Base-by-base conservation (phyloP, 768 basidiomycete species). In the Chalciporus piperatus region DNA sequence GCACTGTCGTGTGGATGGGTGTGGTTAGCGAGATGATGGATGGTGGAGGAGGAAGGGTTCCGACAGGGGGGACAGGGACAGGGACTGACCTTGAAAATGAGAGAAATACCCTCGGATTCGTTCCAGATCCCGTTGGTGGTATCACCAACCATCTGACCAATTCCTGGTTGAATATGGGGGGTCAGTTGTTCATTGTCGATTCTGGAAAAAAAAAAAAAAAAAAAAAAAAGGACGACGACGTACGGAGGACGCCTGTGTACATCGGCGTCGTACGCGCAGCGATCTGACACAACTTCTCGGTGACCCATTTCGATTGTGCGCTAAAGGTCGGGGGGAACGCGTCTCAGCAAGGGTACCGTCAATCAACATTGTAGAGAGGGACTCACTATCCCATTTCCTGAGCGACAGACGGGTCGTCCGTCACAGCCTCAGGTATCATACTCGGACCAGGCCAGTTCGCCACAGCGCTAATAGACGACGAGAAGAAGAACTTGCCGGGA, bases 61-160 rank as follows among this genome's bases (percentile, higher is more conserved):
- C n/a, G n/a, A n/a, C n/a, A n/a, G 25, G 25, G 6, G 27, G 7
- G 27, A 7, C 2, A 10, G 12, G 30, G 11, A 12, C 1, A 10
- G 13, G 30, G 10, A 56, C 58, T 8, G 47, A 70, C 71, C 60
- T 62, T 68, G 61, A 68, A 42, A 27, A 68, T 51, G 37, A 68
- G 61, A 2, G 64, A 66, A 11, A 66, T 53, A 3, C 56, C 66
- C 68, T 73, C 80, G 1, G 79, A 80, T 54, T 79, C 75, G 62
- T 79, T 81, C 79, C 78, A 80, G 5, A 78, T 72, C 7, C 77
- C 79, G 39, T 73, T 70, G 37, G 40, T 50, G 20, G 76, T 72
- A 52, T 82, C 79, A 1, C 80, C 80, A 3, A 77, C 79, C 68
- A 82, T 73, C 55, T 82, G 81, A 4, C 81, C 79, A n/a, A 82